Base-by-base conservation (phyloP, 352 stramenopile genomes). In the Pythium coloratum region DNA sequence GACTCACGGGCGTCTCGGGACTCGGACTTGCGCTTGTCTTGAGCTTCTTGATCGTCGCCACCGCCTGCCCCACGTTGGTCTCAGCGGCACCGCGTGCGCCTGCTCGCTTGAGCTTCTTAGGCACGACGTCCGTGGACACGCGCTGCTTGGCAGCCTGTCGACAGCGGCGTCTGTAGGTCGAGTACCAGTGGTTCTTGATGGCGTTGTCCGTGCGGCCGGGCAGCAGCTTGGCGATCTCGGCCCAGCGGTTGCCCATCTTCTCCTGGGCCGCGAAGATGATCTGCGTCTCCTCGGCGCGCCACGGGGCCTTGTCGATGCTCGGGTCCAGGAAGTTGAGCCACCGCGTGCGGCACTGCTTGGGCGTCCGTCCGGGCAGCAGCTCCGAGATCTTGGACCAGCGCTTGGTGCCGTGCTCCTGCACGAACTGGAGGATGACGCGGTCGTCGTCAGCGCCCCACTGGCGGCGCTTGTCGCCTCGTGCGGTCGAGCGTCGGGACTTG, bases 221-320 rank as follows among this genome's bases (percentile, higher is more conserved):
- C 18, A 99, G 81, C n/a, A 96, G 79, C 76, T 99, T 99, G 64
- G 97, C 93, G 70, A 99, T 99, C 74, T 99, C 94, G 16, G 93
- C 92, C 97, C 97, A 99, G 59, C 95, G 88, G 75, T 99, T 99
- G 56, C 97, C 97, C 6, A 96, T 62, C 9, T 68, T 66, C 44
- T 80, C 70, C 69, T 95, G 86, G 0, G 83, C 81, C 10, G 76
- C 67, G 40, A 94, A 79, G 62, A 96, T 94, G 44, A 92, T 68
- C 59, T 90, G 72, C 64, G 97, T 97, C 75, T 99, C 96, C 38
- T 98, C 89, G 18, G 78, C 64, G 9, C 80, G 90, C 94, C 95
- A 99, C 20, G 95, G 92, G 9, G 92, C 86, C 69, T 98, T 98
- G 73, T 90, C 83, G 73, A 99, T 98, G 18, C 82, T 77, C 6